These are phyloP conservation scores for Drechslera avenae DNA, from an alignment of 2,329 filamentous ascomycete genomes.

Conservation along the genomic window DNA sequence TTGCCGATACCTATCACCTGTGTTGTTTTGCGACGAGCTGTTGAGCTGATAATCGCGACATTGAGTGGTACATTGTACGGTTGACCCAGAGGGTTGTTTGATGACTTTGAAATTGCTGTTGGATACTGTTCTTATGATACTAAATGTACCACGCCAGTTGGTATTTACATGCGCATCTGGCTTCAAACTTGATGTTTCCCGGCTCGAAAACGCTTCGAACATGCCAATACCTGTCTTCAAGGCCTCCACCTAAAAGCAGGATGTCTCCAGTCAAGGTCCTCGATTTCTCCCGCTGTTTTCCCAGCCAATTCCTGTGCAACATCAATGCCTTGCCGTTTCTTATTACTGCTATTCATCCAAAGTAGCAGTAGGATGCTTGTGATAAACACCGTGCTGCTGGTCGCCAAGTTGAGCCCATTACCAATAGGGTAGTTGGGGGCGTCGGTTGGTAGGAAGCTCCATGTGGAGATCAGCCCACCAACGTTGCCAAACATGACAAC, in stretches of 20 bases:
- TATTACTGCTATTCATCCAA: constrained; percentile 70
- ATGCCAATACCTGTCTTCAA: constrained; percentile 16
- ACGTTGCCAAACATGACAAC: constrained; percentile 75
- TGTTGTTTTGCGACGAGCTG: too few relatives aligned
- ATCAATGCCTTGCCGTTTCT: constrained; percentile 59
- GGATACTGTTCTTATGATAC: too few relatives aligned
- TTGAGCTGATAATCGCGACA: too few relatives aligned
- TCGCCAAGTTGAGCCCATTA: constrained; percentile 72
- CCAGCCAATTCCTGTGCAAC: constrained; percentile 63
- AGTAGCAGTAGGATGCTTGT: constrained; percentile 55
- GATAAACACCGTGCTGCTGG: constrained; percentile 62
- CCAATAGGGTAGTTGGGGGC: constrained; percentile 71
- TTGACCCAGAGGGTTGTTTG: too few relatives aligned
- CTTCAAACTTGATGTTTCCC: background rate
- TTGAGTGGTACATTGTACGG: too few relatives aligned
- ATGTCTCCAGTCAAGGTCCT: constrained; percentile 55
- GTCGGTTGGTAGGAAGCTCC: constrained; percentile 68
- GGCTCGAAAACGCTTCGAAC: background rate
- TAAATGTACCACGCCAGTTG: too few relatives aligned
- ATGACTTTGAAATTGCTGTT: too few relatives aligned
- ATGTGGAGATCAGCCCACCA: constrained; percentile 70
- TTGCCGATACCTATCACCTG: too few relatives aligned
- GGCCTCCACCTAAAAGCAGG: constrained; percentile 67
- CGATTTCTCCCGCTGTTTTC: constrained; percentile 41
- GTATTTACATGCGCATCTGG: background rate